Base-by-base conservation (phyloP, 495 filamentous ascomycete species). In the Xylaria curta region DNA sequence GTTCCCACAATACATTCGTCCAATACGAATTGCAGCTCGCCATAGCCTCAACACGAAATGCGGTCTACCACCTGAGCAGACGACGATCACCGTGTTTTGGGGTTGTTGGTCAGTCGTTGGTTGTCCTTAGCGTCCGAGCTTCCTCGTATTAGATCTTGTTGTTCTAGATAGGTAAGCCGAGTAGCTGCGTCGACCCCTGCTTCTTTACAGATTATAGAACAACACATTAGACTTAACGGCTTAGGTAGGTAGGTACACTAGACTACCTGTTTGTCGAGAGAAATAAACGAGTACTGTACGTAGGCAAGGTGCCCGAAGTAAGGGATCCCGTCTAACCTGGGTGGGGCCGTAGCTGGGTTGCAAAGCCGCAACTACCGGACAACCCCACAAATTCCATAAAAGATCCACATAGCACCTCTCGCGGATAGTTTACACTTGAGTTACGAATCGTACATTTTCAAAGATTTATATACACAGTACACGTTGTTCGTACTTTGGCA, bases 31-130 rank as follows among this genome's bases (percentile, higher is more conserved):
- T 68, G 66, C 38, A 68, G 53, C 21, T 24, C 21, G 53, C 66
- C 51, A 47, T 68, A 36, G 67, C 60, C 47, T 8, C 36, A 54
- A 68, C 36, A 68, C 66, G 66, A 68, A 68, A 31, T 68, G 66
- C 66, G 24, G 66, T 46, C 40, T 19, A 3, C 51, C 51, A 60
- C 38, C 21, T 60, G 58, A 60, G 33, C 58, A 38, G 19, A n/a
- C 58, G 58, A 60, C 65, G 26, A 67, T 54, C 47, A 21, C 9
- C 49, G 44, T 31, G 42, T 36, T 21, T 67, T 67, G 36, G 47
- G 19, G 31, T 36, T 12, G 47, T 66, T 36, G 40, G 49, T 44
- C 33, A 56, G 33, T 49, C 21, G 49, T 36, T 42, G 49, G 7
- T 28, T 42, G 47, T 31, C 47, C 31, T 19, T 49, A 42, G 28